Percentiles rank a stretch among this genome's conserved stretches.
Evolutionary conservation across 306 rosid genomes (phyloP).

Genomic region (Prunus kanzakura): DNA sequence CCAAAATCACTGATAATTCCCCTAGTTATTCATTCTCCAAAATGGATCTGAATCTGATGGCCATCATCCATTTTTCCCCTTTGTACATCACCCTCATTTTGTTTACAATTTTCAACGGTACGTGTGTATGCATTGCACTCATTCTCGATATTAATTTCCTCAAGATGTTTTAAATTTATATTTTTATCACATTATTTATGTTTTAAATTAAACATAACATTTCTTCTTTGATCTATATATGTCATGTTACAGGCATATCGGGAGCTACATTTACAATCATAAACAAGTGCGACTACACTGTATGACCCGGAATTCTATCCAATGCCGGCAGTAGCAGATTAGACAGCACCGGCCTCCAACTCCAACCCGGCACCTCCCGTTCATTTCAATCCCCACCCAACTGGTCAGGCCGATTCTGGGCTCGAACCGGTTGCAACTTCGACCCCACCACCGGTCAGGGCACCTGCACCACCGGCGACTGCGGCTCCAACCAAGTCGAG

Average conservation of each 20-base stretch:
- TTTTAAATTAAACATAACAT: too few species aligned
- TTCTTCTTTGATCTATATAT: too few species aligned
- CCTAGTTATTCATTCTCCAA: background rate
- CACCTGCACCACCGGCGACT: slow-evolving; percentile 56
- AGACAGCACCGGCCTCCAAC: slow-evolving; percentile 64
- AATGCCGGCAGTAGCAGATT: slow-evolving; percentile 44
- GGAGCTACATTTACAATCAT: slow-evolving; percentile 44
- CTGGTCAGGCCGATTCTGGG: slow-evolving; percentile 84
- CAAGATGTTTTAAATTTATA: too few species aligned
- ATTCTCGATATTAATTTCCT: background rate
- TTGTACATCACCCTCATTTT: slow-evolving; percentile 25
- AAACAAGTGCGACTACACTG: slow-evolving; percentile 55
- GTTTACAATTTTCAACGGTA: slow-evolving; percentile 32
- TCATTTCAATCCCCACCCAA: slow-evolving; percentile 37
- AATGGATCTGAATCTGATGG: slow-evolving; percentile 18
- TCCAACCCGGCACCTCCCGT: slow-evolving; percentile 43
- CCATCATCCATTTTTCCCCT: background rate
- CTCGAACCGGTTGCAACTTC: slow-evolving; percentile 53
- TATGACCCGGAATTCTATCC: slow-evolving; percentile 66
- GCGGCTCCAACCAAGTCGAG: slow-evolving; percentile 54
- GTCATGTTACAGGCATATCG: slow-evolving; percentile 17
- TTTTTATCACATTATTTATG: too few species aligned
- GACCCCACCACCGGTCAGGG: slow-evolving; percentile 50
- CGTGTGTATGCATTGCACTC: background rate
- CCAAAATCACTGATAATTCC: too few species aligned